Base-by-base conservation (phyloP, 441 rosid species). In the Oxalis stricta region DNA sequence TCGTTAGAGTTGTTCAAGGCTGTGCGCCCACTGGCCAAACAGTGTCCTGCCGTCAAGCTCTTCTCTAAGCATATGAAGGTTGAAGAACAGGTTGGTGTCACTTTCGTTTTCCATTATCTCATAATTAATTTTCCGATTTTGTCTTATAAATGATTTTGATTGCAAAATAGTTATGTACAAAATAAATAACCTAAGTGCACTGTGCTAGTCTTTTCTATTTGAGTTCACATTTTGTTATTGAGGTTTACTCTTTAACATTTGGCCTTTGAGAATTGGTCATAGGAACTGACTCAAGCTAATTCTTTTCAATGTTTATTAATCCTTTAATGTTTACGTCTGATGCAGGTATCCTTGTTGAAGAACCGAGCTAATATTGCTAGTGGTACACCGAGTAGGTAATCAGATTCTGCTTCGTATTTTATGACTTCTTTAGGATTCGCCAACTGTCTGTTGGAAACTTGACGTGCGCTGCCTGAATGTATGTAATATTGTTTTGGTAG, bases 21-120 rank as follows among this genome's bases (percentile, higher is more conserved):
- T 35, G 66, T 77, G 46, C 72, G 65, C 30, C 67, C 72, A 0
- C 44, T 81, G 58, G 79, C 93, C 6, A 75, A 38, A 64, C 73
- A 77, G 60, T 88, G 95, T 35, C 76, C 48, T 37, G 78, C 78
- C 9, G 78, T 64, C 14, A 84, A 88, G 65, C 52, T 88, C 44
- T 81, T 88, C 57, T 70, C 91, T 10, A 88, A 84, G 72, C 91
- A 88, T 46, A 70, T 84, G 81, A 88, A 84, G 60, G 68, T 88
- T 15, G 91, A 82, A 53, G 93, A 88, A 48, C 93, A 88, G 87
- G 95, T 81, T 59, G 49, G 14, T 36, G 28, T 45, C 29, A 42
- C 40, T n/a, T 5, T 35, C 20, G 8, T 24, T 8, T 24, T 8
- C 4, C 28, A 24, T 33, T 28, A 33, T 17, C 18, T 0, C 23